Conservation (phyloP, 2,329 filamentous ascomycete genomes). For the Hypoxylon sp. region DNA sequence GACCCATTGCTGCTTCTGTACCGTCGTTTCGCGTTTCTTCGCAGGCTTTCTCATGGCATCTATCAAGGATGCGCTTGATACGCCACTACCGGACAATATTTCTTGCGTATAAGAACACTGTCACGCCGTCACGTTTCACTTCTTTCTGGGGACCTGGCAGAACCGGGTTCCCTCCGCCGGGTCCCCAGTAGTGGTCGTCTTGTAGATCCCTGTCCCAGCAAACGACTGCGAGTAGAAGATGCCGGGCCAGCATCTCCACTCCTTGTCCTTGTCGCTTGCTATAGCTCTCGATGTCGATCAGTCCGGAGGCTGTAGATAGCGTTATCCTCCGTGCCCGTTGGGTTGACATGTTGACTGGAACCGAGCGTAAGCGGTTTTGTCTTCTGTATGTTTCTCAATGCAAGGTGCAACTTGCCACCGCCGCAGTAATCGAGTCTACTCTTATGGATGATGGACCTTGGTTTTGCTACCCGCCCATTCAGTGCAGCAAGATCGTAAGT, state of each 20-base stretch:
- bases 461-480: neutral
- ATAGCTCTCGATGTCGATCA: no score
- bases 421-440: neutral
- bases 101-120: neutral
- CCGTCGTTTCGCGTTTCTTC: constrained; percentile 89
- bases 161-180: neutral
- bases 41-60: constrained; percentile 96
- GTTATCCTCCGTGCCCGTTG: no score
- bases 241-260: no score
- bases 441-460: neutral
- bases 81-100: neutral
- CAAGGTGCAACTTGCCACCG: neutral
- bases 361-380: neutral
- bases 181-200: no score
- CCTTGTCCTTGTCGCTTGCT: no score
- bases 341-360: no score
- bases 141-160: neutral
- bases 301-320: no score
- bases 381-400: neutral
- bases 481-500: no score
- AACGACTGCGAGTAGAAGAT: no score
- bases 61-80: constrained; percentile 68
- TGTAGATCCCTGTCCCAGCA: no score
- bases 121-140: neutral
- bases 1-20: constrained; percentile 89